Base-by-base conservation (phyloP, 2,329 filamentous ascomycete species). In the Magnaporthiopsis rhizophila region DNA sequence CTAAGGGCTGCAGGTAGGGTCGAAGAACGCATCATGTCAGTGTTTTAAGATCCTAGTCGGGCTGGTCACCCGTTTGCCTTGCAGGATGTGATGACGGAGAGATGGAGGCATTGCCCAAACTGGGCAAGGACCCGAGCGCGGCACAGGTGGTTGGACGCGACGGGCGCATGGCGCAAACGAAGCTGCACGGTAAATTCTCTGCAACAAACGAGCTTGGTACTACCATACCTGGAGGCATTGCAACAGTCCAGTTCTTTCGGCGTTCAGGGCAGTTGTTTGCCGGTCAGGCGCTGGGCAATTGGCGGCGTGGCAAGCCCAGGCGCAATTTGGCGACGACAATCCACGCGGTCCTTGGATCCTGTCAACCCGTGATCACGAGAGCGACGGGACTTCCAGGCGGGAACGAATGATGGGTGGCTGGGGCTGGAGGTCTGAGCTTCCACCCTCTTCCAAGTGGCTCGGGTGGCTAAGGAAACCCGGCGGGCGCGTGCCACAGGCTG, bases 1-100 rank as follows among this genome's bases (percentile, higher is more conserved):
- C 78, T 80, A 53, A 79, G 73, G 18, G 77, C 78, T 77, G 45
- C 63, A 53, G 26, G 53, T 18, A 15, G 62, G 15, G n/a, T 18
- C 15, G 38, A 45, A 13, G 38, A 18, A 13, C 45, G n/a, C 18
- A 53, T 53, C 6, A 6, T 24, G 45, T 53, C 45, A 53, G 45
- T 21, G 38, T 50, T 50, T 50, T 9, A 1, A 28, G 56, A 7
- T 58, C n/a, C 24, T 28, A 7, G 28, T n/a, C 24, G n/a, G 56
- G 56, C 4, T 2, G 15, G 5, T 21, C 38, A 15, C 6, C 15
- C 38, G 15, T 26, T 26, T 26, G 26, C 26, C 26, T 50, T 36
- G 34, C 34, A 12, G 11, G 3, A 13, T 11, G 11, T 13, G 11
- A 36, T 13, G 34, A 12, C 11, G 34, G 34, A 36, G 34, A 36